Evolutionary conservation across 1,284 basidiomycete species (phyloP).

Genomic region (Xerocomus minutiporus): DNA sequence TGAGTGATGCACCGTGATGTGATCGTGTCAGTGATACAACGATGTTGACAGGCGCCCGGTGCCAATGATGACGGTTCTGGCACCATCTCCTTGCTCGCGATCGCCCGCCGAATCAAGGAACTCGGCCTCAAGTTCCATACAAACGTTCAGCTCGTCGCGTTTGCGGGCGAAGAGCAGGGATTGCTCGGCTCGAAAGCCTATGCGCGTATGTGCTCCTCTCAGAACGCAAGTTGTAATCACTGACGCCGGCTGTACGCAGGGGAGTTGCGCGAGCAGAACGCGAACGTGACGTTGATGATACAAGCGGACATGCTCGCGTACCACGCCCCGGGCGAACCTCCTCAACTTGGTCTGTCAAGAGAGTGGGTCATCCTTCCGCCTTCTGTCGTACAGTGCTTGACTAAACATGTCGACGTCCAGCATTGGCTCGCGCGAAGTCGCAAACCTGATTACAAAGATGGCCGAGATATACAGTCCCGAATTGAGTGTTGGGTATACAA

Average conservation of each 20-base stretch:
- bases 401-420: slow-evolving; percentile 35
- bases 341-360: slow-evolving; percentile 75
- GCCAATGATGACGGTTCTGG: slow-evolving; percentile 81
- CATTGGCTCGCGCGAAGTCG: slow-evolving; percentile 74
- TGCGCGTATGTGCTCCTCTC: slow-evolving; percentile 45
- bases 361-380: slow-evolving; percentile 34
- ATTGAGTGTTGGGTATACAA: slow-evolving; percentile 70
- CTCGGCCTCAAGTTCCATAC: slow-evolving; percentile 59
- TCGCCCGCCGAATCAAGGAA: slow-evolving; percentile 65
- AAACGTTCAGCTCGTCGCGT: slow-evolving; percentile 66
- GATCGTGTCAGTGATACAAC: not conserved
- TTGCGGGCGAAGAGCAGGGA: slow-evolving; percentile 73
- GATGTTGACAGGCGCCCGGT: slow-evolving; percentile 34
- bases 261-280: slow-evolving; percentile 50
- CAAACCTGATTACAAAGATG: slow-evolving; percentile 68
- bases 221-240: not conserved
- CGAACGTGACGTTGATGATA: slow-evolving; percentile 75
- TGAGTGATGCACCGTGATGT: slow-evolving; percentile 9
- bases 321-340: slow-evolving; percentile 66
- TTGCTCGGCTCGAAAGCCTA: slow-evolving; percentile 63
- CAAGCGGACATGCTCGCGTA: slow-evolving; percentile 90
- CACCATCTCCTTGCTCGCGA: slow-evolving; percentile 68
- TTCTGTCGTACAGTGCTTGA: not conserved
- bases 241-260: slow-evolving; percentile 32
- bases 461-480: slow-evolving; percentile 78